Base-by-base conservation (phyloP, 2,329 filamentous ascomycete species). In the Colletotrichum cereale region DNA sequence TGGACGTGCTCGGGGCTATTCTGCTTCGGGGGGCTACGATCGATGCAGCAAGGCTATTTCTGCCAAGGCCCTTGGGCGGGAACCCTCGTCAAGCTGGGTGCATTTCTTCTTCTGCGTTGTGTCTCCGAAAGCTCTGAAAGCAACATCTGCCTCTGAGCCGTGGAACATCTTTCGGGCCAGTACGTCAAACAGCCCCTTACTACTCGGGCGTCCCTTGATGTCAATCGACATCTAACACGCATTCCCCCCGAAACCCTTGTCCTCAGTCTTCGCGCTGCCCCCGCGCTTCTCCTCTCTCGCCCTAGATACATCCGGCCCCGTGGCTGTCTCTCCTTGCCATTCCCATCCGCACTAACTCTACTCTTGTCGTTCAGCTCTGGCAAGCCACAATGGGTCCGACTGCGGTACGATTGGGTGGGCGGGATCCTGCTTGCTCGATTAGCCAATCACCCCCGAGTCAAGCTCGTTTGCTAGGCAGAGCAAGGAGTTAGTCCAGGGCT, bases 341-440 rank as follows among this genome's bases (percentile, higher is more conserved):
- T 67, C 50, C 36, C 42, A 40, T 50, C 56, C 34, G n/a, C 66
- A 42, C 55, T 62, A 72, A 66, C 42, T 26, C 36, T 10, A 31
- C 53, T 73, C 67, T 60, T 31, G 38, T 36, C 75, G 75, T 77
- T 82, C 81, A 82, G 80, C 81, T 82, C 74, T 76, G 80, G 80
- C 78, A 81, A 79, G 76, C 76, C 77, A 79, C 75, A 72, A 44
- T 73, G 47, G 31, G 58, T 66, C 60, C 53, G 47, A 58, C 71
- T 63, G 47, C 38, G 29, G 63, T 47, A 62, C 66, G 67, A 77
- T 77, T 80, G 79, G 80, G 53, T 67, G 53, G 62, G 55, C 60
- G 67, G 69, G 63, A 71, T 65, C 38, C 66, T 44, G 31, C 12
- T 55, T 47, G 60, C 70, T 61, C 26, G 55, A 42, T 47, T 69